Conservation (phyloP, 140 eudicot genomes). For the Cichorium intybus region DNA sequence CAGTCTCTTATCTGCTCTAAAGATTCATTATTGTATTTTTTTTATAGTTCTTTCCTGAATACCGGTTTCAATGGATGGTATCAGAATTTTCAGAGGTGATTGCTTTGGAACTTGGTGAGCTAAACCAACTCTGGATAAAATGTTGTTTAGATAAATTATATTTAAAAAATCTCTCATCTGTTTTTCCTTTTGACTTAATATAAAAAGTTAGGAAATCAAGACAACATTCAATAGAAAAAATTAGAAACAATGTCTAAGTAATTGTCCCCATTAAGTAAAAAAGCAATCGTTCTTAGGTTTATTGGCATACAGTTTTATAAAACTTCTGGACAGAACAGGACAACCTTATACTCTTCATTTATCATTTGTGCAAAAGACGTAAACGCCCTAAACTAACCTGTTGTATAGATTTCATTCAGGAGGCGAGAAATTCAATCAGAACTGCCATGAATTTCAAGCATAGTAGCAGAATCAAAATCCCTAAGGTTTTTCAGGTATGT, state of each 20-base stretch:
- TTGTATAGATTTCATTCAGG: constrained; percentile 75
- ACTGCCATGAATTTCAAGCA: constrained; percentile 59
- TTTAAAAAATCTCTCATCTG: no score
- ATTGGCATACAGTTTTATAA: no score
- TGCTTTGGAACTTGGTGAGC: constrained; percentile 93
- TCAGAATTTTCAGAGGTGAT: constrained; percentile 68
- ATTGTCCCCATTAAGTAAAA: background rate
- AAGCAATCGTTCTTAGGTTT: background rate
- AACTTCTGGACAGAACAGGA: no score
- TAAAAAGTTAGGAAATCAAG: background rate
- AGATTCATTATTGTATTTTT: constrained; percentile 24
- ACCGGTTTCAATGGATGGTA: constrained; percentile 87
- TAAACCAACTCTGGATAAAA: constrained; percentile 6
- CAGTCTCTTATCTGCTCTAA: constrained; percentile 1
- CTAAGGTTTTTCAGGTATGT: constrained; percentile 69
- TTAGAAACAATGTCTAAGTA: background rate
- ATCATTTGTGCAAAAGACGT: no score
- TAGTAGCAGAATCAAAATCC: constrained; percentile 56
- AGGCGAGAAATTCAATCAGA: constrained; percentile 88
- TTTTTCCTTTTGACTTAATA: background rate
- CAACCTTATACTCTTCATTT: no score
- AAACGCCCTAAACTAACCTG: constrained; percentile 22
- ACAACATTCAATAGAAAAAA: background rate
- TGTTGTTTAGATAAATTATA: no score
- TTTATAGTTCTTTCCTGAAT: constrained; percentile 84